Percentiles rank a stretch among this genome's conserved stretches.
Evolutionary conservation across 73 alveolate species (phyloP).

Genomic region (Urostyla sp.): DNA sequence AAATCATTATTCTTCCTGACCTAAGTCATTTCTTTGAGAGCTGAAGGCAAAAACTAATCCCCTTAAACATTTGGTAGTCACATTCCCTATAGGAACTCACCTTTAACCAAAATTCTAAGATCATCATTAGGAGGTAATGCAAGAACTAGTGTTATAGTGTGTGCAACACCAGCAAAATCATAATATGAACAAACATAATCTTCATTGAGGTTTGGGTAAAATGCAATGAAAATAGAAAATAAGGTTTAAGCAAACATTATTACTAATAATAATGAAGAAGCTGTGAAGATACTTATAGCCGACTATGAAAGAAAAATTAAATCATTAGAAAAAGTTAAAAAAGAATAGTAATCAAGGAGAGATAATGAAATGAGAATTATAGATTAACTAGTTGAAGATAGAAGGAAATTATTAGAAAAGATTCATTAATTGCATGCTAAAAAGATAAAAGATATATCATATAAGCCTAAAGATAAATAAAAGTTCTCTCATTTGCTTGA

Average conservation of each 20-base stretch:
- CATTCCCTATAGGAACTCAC: constrained; percentile 93
- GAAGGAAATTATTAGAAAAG: constrained; percentile 5
- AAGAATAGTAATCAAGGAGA: background rate
- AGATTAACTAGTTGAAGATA: constrained; percentile 41
- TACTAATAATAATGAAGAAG: constrained; percentile 45
- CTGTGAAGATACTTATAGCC: constrained; percentile 41
- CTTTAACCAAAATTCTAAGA: constrained; percentile 91
- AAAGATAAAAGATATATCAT: background rate
- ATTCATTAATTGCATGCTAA: background rate
- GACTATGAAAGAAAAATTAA: constrained; percentile 62
- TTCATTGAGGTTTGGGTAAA: constrained; percentile 52
- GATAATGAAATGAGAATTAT: constrained; percentile 27
- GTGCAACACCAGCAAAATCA: constrained; percentile 85
- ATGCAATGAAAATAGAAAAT: constrained; percentile 57
- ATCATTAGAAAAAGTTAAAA: constrained; percentile 43
- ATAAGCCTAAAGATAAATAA: too few species aligned
- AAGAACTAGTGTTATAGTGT: constrained; percentile 88
- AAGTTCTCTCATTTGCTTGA: background rate
- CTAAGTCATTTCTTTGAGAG: constrained; percentile 74
- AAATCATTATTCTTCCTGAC: constrained; percentile 80
- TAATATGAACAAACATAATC: constrained; percentile 61
- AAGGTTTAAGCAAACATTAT: constrained; percentile 33
- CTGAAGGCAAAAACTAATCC: constrained; percentile 30
- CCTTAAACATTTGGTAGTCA: constrained; percentile 27
- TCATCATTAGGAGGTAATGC: constrained; percentile 94